These are phyloP conservation scores for Debaryomyces udenii DNA, from an alignment of 1,139 yeast species.

Conservation along the genomic window DNA sequence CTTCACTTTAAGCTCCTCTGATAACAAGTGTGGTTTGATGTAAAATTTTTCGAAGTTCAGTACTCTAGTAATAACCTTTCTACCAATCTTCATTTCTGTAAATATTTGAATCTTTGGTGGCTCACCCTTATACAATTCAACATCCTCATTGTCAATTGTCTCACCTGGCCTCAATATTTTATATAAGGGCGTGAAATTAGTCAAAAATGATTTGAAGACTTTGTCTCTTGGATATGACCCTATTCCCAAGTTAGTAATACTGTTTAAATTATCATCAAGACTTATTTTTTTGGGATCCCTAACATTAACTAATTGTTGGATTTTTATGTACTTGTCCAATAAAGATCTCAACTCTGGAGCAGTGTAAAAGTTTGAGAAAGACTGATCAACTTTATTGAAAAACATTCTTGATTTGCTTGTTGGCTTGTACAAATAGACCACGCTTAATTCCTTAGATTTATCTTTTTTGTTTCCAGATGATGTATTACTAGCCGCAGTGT, in stretches of 20 bases:
- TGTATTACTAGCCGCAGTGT: conserved; percentile 12
- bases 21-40: conserved; percentile 64
- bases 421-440: conserved; percentile 56
- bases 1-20: conserved; percentile 69
- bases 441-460: conserved; percentile 30
- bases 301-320: conserved; percentile 48
- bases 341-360: conserved; percentile 55
- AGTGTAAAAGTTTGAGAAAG: conserved; percentile 48
- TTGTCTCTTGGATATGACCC: conserved; percentile 52
- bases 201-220: conserved; percentile 50
- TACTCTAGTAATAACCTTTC: conserved; percentile 77
- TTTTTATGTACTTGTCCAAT: conserved; percentile 58
- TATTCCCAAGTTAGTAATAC: conserved; percentile 27
- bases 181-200: conserved; percentile 60
- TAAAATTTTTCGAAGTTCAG: conserved; percentile 69
- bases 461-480: conserved; percentile 26
- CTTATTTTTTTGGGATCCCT: conserved; percentile 53
- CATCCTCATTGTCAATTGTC: conserved; percentile 36
- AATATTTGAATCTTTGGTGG: conserved; percentile 68
- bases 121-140: conserved; percentile 54
- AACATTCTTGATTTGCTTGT: conserved; percentile 51
- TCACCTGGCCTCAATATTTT: conserved; percentile 55
- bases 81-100: conserved; percentile 79
- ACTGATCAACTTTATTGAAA: conserved; percentile 47
- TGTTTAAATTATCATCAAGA: conserved; percentile 50